A percentile compares a stretch with the other conserved stretches of the same genome.
These are phyloP conservation scores for Rhodocollybia butyracea DNA, from an alignment of 768 basidiomycete species.

Conservation along the genomic window DNA sequence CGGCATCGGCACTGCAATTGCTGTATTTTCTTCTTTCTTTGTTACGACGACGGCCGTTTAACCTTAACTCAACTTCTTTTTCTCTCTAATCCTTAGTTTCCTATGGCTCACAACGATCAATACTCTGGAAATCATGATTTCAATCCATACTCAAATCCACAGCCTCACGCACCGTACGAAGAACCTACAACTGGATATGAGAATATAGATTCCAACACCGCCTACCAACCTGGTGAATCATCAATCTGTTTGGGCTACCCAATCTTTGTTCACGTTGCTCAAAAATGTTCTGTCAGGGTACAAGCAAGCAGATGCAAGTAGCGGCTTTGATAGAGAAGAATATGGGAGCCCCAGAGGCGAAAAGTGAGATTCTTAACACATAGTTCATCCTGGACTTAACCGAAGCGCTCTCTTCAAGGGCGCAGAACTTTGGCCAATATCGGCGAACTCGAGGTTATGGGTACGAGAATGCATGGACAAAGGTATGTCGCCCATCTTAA, in stretches of 20 bases:
- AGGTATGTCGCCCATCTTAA: conserved; percentile 31
- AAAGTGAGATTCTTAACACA: conserved; percentile 15
- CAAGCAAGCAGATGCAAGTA: conserved; percentile 15
- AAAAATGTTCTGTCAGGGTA: background rate
- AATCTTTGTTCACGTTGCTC: background rate
- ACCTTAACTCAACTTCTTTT: background rate
- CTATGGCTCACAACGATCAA: conserved; percentile 58
- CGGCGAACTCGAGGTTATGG: conserved; percentile 54
- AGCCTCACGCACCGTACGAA: conserved; percentile 53
- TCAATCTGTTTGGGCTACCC: background rate
- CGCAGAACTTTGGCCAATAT: conserved; percentile 46
- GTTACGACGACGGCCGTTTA: too few species aligned
- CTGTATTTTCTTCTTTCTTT: too few species aligned
- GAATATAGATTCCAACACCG: conserved; percentile 29
- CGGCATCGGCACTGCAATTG: too few species aligned
- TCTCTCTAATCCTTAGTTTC: background rate
- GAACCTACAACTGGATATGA: conserved; percentile 32
- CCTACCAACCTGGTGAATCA: conserved; percentile 14
- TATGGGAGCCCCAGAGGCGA: conserved; percentile 30
- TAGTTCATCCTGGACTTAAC: background rate
- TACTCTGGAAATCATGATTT: conserved; percentile 37
- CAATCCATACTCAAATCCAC: conserved; percentile 43
- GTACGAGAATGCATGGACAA: conserved; percentile 63
- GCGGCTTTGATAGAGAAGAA: conserved; percentile 38
- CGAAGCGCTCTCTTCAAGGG: conserved; percentile 21